Evolutionary conservation across 345 rosid genomes (phyloP).

Genomic region (Gossypium longicalyx): DNA sequence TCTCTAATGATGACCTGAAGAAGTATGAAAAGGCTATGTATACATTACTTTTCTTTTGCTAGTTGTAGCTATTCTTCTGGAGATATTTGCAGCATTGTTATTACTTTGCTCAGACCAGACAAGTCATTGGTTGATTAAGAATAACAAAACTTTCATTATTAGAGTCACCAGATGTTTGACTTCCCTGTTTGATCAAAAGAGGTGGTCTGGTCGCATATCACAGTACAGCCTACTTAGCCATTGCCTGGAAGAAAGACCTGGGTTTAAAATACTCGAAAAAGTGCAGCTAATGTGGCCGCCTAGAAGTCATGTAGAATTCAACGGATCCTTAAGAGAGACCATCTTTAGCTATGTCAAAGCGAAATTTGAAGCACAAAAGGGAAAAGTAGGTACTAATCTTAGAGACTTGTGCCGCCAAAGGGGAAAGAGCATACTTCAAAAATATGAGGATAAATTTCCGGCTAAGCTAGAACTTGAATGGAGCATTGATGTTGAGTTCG

Average conservation of each 20-base stretch:
- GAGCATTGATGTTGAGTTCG: not conserved
- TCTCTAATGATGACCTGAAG: not conserved
- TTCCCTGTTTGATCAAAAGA: not conserved
- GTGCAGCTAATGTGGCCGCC: too few relatives aligned
- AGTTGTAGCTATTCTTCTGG: conserved; percentile 11
- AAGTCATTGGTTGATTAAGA: not conserved
- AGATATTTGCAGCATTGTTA: conserved; percentile 6
- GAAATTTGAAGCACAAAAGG: not conserved
- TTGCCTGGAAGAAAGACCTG: not conserved
- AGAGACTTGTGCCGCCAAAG: not conserved
- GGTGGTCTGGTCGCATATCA: conserved; percentile 19
- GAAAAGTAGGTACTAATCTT: not conserved
- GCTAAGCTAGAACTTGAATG: not conserved
- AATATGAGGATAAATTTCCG: not conserved
- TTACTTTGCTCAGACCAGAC: conserved; percentile 16
- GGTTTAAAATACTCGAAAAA: not conserved
- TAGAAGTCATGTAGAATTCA: not conserved
- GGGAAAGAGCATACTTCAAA: not conserved
- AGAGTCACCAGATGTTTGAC: not conserved
- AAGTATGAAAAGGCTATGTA: not conserved
- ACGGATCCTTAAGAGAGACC: not conserved
- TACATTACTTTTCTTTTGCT: conserved; percentile 15
- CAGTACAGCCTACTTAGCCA: not conserved
- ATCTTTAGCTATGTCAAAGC: not conserved
- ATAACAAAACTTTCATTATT: not conserved